A percentile compares a stretch with the other conserved stretches of the same genome.
These are phyloP conservation scores for Gracilaria caudata DNA, from an alignment of 23 red algal genomes.

Conservation along the genomic window DNA sequence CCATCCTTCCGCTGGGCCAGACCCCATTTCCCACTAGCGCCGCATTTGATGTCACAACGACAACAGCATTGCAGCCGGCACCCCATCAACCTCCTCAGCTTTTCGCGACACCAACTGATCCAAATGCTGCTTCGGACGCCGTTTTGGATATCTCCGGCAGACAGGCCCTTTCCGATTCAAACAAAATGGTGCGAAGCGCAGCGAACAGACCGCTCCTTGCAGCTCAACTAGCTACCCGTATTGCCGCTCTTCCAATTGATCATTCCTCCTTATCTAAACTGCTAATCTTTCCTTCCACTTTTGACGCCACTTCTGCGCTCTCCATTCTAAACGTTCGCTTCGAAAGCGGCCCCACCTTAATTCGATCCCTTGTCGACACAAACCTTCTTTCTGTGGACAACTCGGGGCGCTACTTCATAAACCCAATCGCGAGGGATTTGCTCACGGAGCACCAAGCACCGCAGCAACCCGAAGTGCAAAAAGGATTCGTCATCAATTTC, in stretches of 20 bases:
- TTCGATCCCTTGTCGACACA: conserved; percentile 13
- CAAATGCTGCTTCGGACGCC: background rate
- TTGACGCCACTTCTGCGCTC: conserved; percentile 25
- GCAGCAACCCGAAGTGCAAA: conserved; percentile 7
- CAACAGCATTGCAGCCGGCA: background rate
- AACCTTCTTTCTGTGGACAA: background rate
- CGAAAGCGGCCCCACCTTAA: background rate
- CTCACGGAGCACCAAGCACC: conserved; percentile 1
- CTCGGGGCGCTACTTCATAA: conserved; percentile 8
- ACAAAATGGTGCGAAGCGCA: conserved; percentile 1
- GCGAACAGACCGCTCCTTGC: background rate
- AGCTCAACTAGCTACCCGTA: conserved; percentile 9
- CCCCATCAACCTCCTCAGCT: background rate
- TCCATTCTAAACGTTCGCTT: conserved; percentile 7
- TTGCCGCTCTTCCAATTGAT: conserved; percentile 7
- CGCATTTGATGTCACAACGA: background rate
- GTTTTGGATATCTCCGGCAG: background rate
- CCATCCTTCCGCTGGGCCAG: background rate
- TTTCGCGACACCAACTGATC: background rate
- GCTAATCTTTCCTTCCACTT: conserved; percentile 43
- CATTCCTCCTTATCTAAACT: conserved; percentile 23
- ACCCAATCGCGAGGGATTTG: background rate
- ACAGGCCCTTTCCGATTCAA: background rate
- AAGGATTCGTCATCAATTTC: conserved; percentile 56
- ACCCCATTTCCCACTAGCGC: background rate